Evolutionary conservation across 192 early-diverging fungal genomes (phyloP).

Genomic region (Coemansia javaensis): DNA sequence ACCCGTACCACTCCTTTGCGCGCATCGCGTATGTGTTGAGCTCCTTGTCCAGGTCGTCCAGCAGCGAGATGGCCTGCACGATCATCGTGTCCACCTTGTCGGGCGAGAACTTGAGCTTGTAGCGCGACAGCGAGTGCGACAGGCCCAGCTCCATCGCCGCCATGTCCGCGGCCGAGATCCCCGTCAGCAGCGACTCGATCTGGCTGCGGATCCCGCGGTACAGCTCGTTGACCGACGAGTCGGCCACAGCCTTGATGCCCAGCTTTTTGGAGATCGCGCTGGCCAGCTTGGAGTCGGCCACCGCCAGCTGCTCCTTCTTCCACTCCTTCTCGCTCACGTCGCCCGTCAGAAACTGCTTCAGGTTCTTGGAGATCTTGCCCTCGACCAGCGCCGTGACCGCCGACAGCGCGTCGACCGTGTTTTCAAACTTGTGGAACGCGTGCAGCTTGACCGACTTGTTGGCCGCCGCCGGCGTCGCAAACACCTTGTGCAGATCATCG

Average conservation of each 20-base stretch:
- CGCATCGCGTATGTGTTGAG: constrained; percentile 98
- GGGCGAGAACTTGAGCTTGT: constrained; percentile 99
- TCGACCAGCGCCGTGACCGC: constrained; percentile 95
- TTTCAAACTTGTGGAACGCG: constrained; percentile 97
- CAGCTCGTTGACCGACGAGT: constrained; percentile 82
- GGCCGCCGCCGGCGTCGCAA: constrained; percentile 81
- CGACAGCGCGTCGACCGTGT: constrained; percentile 94
- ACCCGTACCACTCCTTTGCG: constrained; percentile 99
- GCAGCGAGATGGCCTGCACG: constrained; percentile 93
- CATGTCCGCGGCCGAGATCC: constrained; percentile 82
- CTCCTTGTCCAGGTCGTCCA: constrained; percentile 99
- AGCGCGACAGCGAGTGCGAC: constrained; percentile 97
- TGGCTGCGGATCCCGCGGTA: constrained; percentile 96
- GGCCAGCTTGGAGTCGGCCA: constrained; percentile 91
- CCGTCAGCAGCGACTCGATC: constrained; percentile 84
- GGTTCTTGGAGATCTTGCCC: constrained; percentile 91
- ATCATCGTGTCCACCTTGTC: constrained; percentile 99
- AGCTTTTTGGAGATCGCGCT: constrained; percentile 82
- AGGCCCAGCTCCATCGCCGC: constrained; percentile 96
- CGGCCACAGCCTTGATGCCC: constrained; percentile 75
- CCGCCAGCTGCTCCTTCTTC: constrained; percentile 86
- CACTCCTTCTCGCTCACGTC: constrained; percentile 82
- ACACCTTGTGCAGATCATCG: constrained; percentile 82
- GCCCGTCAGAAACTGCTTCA: constrained; percentile 86
- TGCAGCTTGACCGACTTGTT: constrained; percentile 92